A percentile compares a stretch with the other conserved stretches of the same genome.
These are phyloP conservation scores for Trichosporon asahii DNA, from an alignment of 1,284 basidiomycete genomes.

Conservation along the genomic window DNA sequence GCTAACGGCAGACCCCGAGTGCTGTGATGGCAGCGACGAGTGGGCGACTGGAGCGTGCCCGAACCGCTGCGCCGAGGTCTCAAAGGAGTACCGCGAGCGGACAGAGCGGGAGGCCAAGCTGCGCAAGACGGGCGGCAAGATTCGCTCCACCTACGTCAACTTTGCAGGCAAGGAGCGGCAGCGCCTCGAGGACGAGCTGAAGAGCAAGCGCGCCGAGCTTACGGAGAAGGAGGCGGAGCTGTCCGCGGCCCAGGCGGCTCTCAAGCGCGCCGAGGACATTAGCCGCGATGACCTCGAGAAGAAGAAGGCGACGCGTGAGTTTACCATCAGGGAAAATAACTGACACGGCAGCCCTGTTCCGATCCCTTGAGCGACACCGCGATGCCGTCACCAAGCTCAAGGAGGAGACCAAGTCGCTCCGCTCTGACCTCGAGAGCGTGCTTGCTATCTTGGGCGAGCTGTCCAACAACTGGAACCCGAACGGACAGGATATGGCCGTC, in stretches of 20 bases:
- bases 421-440: slow-evolving; percentile 18
- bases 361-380: slow-evolving; percentile 68
- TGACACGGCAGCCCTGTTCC: slow-evolving; percentile 68
- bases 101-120: slow-evolving; percentile 69
- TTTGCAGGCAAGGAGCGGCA: slow-evolving; percentile 83
- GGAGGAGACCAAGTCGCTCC: slow-evolving; percentile 58
- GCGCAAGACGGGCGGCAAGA: slow-evolving; percentile 82
- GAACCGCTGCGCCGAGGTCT: slow-evolving; percentile 73
- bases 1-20: slow-evolving; percentile 68
- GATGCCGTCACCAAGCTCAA: slow-evolving; percentile 72
- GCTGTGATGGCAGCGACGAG: slow-evolving; percentile 98
- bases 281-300: slow-evolving; percentile 59
- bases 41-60: slow-evolving; percentile 64
- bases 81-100: slow-evolving; percentile 65
- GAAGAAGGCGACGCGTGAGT: slow-evolving; percentile 75
- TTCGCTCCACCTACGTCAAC: slow-evolving; percentile 79
- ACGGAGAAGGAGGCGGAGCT: slow-evolving; percentile 62
- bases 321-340: not conserved
- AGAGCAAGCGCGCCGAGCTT: slow-evolving; percentile 59
- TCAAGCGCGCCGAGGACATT: slow-evolving; percentile 37
- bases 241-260: slow-evolving; percentile 37
- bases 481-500: slow-evolving; percentile 96
- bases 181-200: slow-evolving; percentile 64
- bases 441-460: slow-evolving; percentile 73
- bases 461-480: slow-evolving; percentile 87